Conservation (phyloP, 1,284 basidiomycete species). For the Puccinia novopanici region DNA sequence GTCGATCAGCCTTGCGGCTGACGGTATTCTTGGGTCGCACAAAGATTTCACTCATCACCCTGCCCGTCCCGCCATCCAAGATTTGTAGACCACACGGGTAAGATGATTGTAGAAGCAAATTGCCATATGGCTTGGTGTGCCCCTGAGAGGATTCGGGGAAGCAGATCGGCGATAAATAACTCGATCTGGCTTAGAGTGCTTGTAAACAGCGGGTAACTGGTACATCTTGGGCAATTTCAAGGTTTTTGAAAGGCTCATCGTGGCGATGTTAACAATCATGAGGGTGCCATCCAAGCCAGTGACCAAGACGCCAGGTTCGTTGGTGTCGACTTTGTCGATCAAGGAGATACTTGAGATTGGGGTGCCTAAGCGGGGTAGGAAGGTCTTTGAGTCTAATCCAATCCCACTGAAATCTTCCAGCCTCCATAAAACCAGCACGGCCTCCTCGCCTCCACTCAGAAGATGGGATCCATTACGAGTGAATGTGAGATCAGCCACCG, state of each 20-base stretch:
- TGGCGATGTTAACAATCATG: constrained; percentile 73
- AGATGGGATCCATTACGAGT: constrained; percentile 88
- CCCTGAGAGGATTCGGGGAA: constrained; percentile 66
- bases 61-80: constrained; percentile 74
- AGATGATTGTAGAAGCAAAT: constrained; percentile 83
- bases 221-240: constrained; percentile 49
- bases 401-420: constrained; percentile 63
- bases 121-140: constrained; percentile 64
- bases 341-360: constrained; percentile 68
- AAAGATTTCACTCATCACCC: constrained; percentile 81
- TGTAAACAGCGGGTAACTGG: constrained; percentile 54
- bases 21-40: constrained; percentile 90
- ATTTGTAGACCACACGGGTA: constrained; percentile 93
- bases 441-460: constrained; percentile 91
- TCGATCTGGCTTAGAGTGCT: neutral
- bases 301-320: too few relatives aligned
- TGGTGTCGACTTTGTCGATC: too few relatives aligned
- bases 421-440: constrained; percentile 94
- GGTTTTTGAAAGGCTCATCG: constrained; percentile 71
- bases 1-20: constrained; percentile 73
- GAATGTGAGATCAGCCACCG: constrained; percentile 85
- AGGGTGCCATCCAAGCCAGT: too few relatives aligned
- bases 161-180: constrained; percentile 62
- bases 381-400: constrained; percentile 75
- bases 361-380: constrained; percentile 87